Conservation (phyloP, 2,329 filamentous ascomycete species). For the Penicillium sp. region DNA sequence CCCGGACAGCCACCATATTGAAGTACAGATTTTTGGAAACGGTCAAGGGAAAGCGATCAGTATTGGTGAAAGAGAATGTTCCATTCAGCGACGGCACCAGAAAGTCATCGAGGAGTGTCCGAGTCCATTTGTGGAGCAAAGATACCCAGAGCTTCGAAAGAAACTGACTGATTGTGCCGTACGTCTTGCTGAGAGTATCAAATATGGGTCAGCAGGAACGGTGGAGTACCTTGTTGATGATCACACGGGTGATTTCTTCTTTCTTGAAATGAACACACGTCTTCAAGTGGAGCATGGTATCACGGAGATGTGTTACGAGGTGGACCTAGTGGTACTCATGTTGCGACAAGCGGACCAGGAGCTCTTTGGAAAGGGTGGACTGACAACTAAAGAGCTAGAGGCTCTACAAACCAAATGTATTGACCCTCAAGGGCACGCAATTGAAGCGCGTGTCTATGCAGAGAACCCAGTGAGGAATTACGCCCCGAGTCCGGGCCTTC, state of each 20-base stretch:
- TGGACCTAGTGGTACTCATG: conserved; percentile 60
- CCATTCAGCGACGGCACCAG: conserved; percentile 81
- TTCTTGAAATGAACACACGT: conserved; percentile 61
- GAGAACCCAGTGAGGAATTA: conserved; percentile 62
- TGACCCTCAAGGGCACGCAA: conserved; percentile 43
- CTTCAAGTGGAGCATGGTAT: conserved; percentile 62
- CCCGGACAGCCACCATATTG: conserved; percentile 76
- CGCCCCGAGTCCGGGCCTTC: conserved; percentile 58
- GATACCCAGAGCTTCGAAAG: conserved; percentile 60
- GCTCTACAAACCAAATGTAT: not conserved
- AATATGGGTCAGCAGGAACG: conserved; percentile 83
- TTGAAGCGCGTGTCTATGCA: conserved; percentile 58
- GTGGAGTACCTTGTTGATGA: conserved; percentile 91
- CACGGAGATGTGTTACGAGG: conserved; percentile 56
- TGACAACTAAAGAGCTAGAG: not conserved
- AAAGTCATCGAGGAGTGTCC: conserved; percentile 91
- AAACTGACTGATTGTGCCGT: conserved; percentile 69
- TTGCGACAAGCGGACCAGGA: conserved; percentile 54
- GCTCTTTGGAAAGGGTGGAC: not conserved
- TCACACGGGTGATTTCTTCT: conserved; percentile 74
- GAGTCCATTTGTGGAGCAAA: conserved; percentile 63
- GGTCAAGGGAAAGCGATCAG: conserved; percentile 74
- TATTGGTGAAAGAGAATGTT: conserved; percentile 87
- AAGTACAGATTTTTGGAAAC: conserved; percentile 89
- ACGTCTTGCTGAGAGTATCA: conserved; percentile 57